Evolutionary conservation across 1,284 basidiomycete genomes (phyloP), one percentile per base, ranked within the genome.

Genomic region (Fomitopsis pinicola): DNA sequence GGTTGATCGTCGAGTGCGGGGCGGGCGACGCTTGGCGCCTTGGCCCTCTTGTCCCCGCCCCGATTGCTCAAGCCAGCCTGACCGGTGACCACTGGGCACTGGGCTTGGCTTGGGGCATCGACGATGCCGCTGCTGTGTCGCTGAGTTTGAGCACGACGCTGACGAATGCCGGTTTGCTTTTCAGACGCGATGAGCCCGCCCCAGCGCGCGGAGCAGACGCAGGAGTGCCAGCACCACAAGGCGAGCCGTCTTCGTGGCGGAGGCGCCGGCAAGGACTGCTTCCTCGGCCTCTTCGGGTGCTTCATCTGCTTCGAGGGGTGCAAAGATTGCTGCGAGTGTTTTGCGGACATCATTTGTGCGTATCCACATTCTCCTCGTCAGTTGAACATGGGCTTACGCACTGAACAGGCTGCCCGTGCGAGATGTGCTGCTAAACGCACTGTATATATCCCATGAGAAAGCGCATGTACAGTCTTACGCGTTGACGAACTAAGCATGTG

Each of bases 271-370:
- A 85, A 80, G 85, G 84, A 87, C 70, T 88, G 85, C 71, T 82
- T 86, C 76, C 63, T 88, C 19, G 83, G 80, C 36, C 10, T 77
- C 44, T n/a, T 87, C 36, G 84, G 79, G 58, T 86, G 84, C 69
- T 88, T 87, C 78, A 60, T 88, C 22, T 88, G 86, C 74, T 88
- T 82, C 70, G 86, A 83, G 84, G 63, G 66, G 82, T 78, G 15
- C 22, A 59, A 78, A 73, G 77, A 69, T 57, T 78, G 76, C 70
- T 78, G 77, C 75, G 77, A 79, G 60, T 78, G 77, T 68, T 68
- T 64, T 62, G 78, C 76, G 2, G 76, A 78, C 63, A 79, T 80
- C 64, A 65, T 79, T 56, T 80, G 78, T 79, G 60, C 69, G 77
- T 75, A 9, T n/a, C 15, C 56, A 46, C 54, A 42, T 40, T 5